Evolutionary conservation across 2,329 filamentous ascomycete genomes (phyloP), one percentile per base, ranked within the genome.

Genomic region (Diaporthe eres): DNA sequence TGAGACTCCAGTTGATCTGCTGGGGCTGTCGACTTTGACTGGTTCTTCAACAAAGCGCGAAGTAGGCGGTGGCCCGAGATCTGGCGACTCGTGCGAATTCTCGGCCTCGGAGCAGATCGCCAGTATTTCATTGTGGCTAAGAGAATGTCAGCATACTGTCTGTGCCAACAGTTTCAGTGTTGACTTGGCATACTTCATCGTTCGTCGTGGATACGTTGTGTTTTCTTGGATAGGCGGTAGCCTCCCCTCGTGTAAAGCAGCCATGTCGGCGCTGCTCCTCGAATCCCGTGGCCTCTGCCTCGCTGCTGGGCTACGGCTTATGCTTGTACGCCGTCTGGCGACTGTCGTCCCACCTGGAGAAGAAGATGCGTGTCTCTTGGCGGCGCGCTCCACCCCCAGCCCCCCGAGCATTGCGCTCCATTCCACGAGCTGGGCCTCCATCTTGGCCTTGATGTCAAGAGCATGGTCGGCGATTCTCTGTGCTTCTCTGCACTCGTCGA

Each of bases 341-440:
- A 85, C 83, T 75, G 83, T 89, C 60, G 85, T 83, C 25, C 78
- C 82, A 82, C 73, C 85, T 83, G 78, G 85, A 84, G 83, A 82
- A 22, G 61, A 31, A 22, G 70, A 34, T 1, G 74, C 63, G 57
- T 85, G 86, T 76, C 86, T 82, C 80, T 90, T 90, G 78, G 84
- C 83, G 25, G 91, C 88, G 49, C 91, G 90, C 79, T 92, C 90
- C 55, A 88, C 81, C 8, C 92, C 93, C 58, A 96, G 87, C 39
- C 90, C 89, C 60, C 90, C 91, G 15, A 97, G 88, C 78, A 96
- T 86, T 4, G 88, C 87, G 42, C 91, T 89, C 84, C 95, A 90
- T 85, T 96, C 93, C 47, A 89, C 85, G 28, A 97, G 87, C 84
- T 96, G 95, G 3, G 89, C 87, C 81, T 95, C 92, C 77, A 97